Percentiles rank a stretch among this genome's conserved stretches.
Conservation (phyloP, 2,329 filamentous ascomycete genomes). For the Nannizzia gypsea region DNA sequence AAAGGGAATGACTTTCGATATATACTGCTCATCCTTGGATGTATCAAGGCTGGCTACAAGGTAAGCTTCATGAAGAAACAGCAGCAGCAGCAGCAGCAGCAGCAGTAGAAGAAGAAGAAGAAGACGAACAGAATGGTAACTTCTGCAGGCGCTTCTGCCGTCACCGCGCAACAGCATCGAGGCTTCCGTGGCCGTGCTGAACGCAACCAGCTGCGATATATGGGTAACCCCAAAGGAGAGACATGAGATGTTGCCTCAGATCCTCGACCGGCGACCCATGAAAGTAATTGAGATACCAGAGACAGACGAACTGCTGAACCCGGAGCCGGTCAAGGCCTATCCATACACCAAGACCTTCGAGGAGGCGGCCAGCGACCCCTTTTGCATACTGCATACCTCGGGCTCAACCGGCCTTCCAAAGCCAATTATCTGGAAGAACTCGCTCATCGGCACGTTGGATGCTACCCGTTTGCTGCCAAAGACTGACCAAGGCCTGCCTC, state of each 20-base stretch:
- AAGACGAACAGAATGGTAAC: too few relatives aligned
- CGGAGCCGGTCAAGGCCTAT: neutral
- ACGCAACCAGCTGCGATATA: neutral
- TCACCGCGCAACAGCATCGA: conserved; percentile 1
- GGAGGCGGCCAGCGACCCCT: neutral
- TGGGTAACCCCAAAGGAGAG: too few relatives aligned
- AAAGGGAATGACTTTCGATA: conserved; percentile 5
- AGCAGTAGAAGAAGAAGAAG: too few relatives aligned
- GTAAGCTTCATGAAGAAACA: neutral
- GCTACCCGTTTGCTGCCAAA: neutral
- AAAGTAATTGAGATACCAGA: neutral
- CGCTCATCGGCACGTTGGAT: neutral
- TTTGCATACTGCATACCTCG: neutral
- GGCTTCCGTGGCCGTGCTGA: neutral
- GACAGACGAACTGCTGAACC: neutral
- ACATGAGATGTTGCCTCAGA: too few relatives aligned
- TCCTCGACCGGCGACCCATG: neutral
- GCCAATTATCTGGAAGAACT: neutral
- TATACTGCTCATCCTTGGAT: neutral
- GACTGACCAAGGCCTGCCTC: neutral
- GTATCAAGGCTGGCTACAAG: conserved; percentile 4
- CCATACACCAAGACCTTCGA: conserved; percentile 3
- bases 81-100: too few relatives aligned
- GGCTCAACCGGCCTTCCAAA: conserved; percentile 4
- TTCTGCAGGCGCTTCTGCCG: neutral